Conservation (phyloP, 108 stramenopile genomes). For the Pseudonitzschia delicatissima region DNA sequence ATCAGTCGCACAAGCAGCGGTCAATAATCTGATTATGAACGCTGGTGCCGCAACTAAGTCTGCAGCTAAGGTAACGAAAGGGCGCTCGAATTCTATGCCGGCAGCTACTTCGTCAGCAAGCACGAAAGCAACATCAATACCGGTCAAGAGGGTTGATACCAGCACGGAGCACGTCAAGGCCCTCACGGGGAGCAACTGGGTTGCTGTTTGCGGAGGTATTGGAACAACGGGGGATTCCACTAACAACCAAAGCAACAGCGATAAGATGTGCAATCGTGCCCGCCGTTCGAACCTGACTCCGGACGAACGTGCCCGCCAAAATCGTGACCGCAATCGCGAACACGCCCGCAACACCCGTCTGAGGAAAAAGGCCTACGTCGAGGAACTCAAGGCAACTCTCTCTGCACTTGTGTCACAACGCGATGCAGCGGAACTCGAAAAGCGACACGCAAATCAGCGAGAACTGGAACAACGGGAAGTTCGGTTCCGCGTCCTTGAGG, state of each 20-base stretch:
- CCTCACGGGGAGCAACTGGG: constrained; percentile 84
- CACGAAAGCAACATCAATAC: constrained; percentile 4
- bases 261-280: constrained; percentile 59
- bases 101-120: background rate
- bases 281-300: constrained; percentile 74
- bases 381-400: constrained; percentile 85
- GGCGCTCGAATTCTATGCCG: background rate
- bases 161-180: constrained; percentile 84
- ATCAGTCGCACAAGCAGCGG: constrained; percentile 74
- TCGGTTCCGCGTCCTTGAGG: constrained; percentile 80
- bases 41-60: constrained; percentile 30
- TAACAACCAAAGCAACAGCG: constrained; percentile 22
- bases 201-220: constrained; percentile 60
- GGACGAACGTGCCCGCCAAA: constrained; percentile 86
- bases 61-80: background rate
- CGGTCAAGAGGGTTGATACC: constrained; percentile 43
- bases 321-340: constrained; percentile 94
- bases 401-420: constrained; percentile 78
- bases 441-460: constrained; percentile 59
- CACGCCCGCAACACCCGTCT: constrained; percentile 96
- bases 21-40: constrained; percentile 66
- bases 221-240: background rate
- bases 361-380: constrained; percentile 95
- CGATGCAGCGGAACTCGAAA: constrained; percentile 69
- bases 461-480: constrained; percentile 81